Base-by-base conservation (phyloP, 2,329 filamentous ascomycete species). In the Pleoardoris graminearum region DNA sequence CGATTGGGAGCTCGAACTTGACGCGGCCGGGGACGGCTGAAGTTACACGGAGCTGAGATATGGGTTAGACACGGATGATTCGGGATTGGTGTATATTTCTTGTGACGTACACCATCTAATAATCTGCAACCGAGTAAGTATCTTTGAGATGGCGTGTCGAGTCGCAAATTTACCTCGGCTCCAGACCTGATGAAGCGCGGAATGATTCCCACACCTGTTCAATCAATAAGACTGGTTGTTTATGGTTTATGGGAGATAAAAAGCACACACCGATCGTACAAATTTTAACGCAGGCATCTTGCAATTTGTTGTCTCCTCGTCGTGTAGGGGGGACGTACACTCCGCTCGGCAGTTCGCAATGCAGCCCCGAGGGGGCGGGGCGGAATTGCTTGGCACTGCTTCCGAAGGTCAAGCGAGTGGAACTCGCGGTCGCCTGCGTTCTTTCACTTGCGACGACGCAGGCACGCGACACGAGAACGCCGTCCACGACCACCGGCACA, bases 161-260 rank as follows among this genome's bases (percentile, higher is more conserved):
- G 11, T n/a, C 16, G 22, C 48, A 25, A 23, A 47, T 37, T 39
- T 78, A 96, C 92, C 89, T 89, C 71, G 91, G 91, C 73, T 97
- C 93, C 17, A 97, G 77, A 6, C 92, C 92, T 4, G 91, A 96
- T 59, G 90, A 89, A 60, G 84, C 83, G 77, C 89, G 85, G 74
- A 97, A 97, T 1, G 90, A 92, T 71, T 89, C 88, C 79, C 91
- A 83, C 41, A 95, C 90, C 90, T 94, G 53, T 16, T 53, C 33
- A 43, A 48, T 48, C 17, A 43, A 48, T 75, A 30, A 73, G 61
- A 55, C 22, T 27, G 51, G 8, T 25, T 46, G 36, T 19, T 8
- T 16, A 14, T 10, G 6, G 14, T 7, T 6, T 16, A 8, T 22
- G 14, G 16, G 17, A 38, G 7, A 30, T 16, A 12, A 21, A 4